Conservation (phyloP, 1,284 basidiomycete genomes). For the Ustilago tritici region DNA sequence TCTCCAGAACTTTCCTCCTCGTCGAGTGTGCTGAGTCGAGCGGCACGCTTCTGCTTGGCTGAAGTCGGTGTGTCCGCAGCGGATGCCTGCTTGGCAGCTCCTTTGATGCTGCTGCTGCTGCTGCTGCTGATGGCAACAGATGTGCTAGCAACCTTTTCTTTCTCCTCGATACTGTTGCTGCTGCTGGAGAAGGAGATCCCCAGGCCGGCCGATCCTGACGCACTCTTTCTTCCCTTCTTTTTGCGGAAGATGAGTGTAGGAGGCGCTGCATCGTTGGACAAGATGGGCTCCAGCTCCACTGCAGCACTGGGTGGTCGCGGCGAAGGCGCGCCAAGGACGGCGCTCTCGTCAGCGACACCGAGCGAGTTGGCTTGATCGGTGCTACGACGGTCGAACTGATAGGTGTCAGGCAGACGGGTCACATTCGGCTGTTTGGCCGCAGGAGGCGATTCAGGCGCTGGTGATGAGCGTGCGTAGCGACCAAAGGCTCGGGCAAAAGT, state of each 20-base stretch:
- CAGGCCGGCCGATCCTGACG: constrained; percentile 55
- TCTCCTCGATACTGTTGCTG: constrained; percentile 14
- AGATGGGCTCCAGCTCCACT: constrained; percentile 90
- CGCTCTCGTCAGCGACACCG: constrained; percentile 24
- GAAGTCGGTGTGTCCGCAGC: constrained; percentile 10
- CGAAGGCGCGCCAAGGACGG: constrained; percentile 58
- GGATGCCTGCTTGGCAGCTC: not conserved
- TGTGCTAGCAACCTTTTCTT: not conserved
- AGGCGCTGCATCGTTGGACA: constrained; percentile 84
- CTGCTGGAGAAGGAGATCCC: constrained; percentile 18
- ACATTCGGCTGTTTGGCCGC: constrained; percentile 70
- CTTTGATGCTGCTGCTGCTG: not conserved
- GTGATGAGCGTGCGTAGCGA: constrained; percentile 59
- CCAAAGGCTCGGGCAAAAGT: constrained; percentile 57
- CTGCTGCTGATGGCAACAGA: not conserved
- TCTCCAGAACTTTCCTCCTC: constrained; percentile 64
- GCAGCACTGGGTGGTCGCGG: constrained; percentile 72
- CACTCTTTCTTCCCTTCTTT: constrained; percentile 36
- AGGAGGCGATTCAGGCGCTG: constrained; percentile 39
- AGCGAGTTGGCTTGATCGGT: constrained; percentile 20
- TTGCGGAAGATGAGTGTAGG: constrained; percentile 73
- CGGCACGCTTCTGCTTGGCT: constrained; percentile 24
- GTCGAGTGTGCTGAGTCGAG: constrained; percentile 48
- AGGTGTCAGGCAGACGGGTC: constrained; percentile 62
- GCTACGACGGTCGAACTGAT: constrained; percentile 42